Base-by-base conservation (phyloP, 495 filamentous ascomycete genomes). In the Achaetomiella virescens region DNA sequence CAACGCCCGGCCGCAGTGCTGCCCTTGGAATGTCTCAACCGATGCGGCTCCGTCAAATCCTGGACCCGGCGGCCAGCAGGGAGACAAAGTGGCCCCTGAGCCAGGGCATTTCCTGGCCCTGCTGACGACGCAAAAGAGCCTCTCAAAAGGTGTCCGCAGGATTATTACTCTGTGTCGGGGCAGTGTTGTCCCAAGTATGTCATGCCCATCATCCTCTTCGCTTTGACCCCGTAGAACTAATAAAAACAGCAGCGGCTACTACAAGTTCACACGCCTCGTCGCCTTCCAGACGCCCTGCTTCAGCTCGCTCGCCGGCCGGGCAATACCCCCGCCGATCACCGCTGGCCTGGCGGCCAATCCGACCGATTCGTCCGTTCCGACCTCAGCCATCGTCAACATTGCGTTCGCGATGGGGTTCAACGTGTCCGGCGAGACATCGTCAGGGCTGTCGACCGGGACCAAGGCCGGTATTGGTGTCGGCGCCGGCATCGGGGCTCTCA, bases 231-330 rank as follows among this genome's bases (percentile, higher is more conserved):
- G 6, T n/a, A n/a, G 6, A 8, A 31, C 29, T 50, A 12, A 52
- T 20, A 33, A 14, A n/a, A 29, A 50, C n/a, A n/a, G 5, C 54
- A 65, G 60, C 46, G 62, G 65, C 42, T 67, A 58, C 52, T 67
- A 51, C 60, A 62, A 62, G 38, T 65, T 62, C 60, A 67, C 65
- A 1, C 25, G 44, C 14, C 8, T 11, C 8, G 49, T 67, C 18
- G 62, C 62, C 45, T 46, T 10, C 49, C 62, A 61, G 27, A 67
- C 65, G 1, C 62, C 65, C 25, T 67, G 62, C 55, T 65, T 65
- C 62, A 54, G 48, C 58, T 59, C 54, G 20, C 54, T 67, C 38
- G 18, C 9, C 2, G 36, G n/a, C 9, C 33, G n/a, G 7, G 41
- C 47, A 17, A 52, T 36, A 7, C 65, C 65, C 6, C 65, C 62